Conservation (phyloP, 345 rosid species). For the Eucalyptus grandis region DNA sequence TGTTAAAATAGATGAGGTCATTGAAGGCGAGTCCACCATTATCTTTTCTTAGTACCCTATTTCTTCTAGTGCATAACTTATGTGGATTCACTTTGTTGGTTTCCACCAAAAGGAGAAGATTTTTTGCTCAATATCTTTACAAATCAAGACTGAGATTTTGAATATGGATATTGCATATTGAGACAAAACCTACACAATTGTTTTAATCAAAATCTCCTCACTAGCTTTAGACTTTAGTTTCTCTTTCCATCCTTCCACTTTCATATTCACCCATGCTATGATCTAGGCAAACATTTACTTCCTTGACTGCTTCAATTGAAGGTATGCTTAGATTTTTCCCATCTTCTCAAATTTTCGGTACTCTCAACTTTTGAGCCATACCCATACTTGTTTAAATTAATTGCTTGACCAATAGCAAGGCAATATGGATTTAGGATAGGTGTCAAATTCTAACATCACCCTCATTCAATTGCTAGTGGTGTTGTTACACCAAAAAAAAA, state of each 20-base stretch:
- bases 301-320: not conserved
- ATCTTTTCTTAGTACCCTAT: not conserved
- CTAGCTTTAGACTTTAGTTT: not conserved
- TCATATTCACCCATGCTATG: not conserved
- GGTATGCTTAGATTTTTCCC: not conserved
- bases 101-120: not conserved
- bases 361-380: not conserved
- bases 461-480: not conserved
- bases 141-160: not conserved
- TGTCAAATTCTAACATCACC: not conserved
- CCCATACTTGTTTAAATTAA: not conserved
- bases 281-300: not conserved
- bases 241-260: not conserved
- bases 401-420: not conserved
- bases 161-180: not conserved
- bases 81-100: no score
- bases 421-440: not conserved
- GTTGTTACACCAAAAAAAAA: no score
- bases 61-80: not conserved
- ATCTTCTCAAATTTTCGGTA: not conserved
- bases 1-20: not conserved
- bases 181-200: fast-evolving
- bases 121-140: not conserved
- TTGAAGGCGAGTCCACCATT: not conserved
- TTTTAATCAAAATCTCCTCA: not conserved